Evolutionary conservation across 441 rosid species (phyloP), one percentile per base, ranked within the genome.

Genomic region (Pelargonium fulgidum): DNA sequence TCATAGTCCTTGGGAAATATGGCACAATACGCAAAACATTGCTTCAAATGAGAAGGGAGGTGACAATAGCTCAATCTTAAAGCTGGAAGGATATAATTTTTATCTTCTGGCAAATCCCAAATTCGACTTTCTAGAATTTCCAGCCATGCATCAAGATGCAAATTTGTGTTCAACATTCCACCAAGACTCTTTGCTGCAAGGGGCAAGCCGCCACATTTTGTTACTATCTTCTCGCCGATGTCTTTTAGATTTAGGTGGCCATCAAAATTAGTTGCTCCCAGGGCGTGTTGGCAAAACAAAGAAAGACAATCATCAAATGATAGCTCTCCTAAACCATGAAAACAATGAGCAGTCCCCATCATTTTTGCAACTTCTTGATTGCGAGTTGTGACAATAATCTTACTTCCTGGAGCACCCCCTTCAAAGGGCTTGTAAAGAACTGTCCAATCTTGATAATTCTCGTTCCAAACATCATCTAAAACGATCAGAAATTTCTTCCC

Each of bases 351-450:
- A 2, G 13, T 16, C 1, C 42, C 67, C 17, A 47, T 22, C 0
- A 20, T 22, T 3, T 2, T 24, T 4, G 74, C 78, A 14, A 66
- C 56, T 1, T 5, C 17, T 1, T 20, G 33, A 3, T 59, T 66
- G 3, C 71, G 45, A 6, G 74, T 61, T 8, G 74, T 75, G 58
- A 75, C 64, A 52, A 75, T 14, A 11, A 70, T 70, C 42, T 29
- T 66, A 39, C 74, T 70, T 11, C 36, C 71, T 7, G 5, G 26
- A 0, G 58, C 52, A 9, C 67, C 64, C 42, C 1, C 2, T 3
- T n/a, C n/a, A n/a, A 74, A 63, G 44, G 62, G 26, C 2, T 19
- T 10, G 4, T 36, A 44, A 1, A 75, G 4, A 7, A 4, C 3
- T 11, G 61, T 41, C 64, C 67, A 65, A 0, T 20, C 0, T 12